A percentile compares a stretch with the other conserved stretches of the same genome.
phyloP scores from a whole-genome alignment of 257 asterid species.

The Linderniella brevidens region DNA sequence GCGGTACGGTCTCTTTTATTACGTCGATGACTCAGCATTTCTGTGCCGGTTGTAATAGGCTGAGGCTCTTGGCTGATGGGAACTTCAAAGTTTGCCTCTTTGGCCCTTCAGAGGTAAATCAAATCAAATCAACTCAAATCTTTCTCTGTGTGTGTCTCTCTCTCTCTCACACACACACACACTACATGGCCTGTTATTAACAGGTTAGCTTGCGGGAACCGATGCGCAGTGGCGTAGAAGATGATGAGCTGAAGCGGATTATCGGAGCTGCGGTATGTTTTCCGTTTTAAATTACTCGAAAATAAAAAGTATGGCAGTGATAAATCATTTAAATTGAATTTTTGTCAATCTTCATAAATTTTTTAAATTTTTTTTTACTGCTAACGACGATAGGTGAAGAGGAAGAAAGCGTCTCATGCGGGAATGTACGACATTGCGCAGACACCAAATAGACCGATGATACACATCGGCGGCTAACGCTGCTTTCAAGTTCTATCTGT shows the following conservation, averaged over 20 bases:
- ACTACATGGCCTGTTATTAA: neutral
- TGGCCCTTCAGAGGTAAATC: slow-evolving; percentile 87
- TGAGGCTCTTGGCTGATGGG: slow-evolving; percentile 91
- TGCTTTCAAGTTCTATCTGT: neutral
- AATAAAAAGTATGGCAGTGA: no score
- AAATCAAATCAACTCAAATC: neutral
- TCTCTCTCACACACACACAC: neutral
- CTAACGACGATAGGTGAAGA: slow-evolving; percentile 40
- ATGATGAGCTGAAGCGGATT: slow-evolving; percentile 58
- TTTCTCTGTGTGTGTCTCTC: neutral
- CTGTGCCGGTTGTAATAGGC: slow-evolving; percentile 91
- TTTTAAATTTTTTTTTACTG: neutral
- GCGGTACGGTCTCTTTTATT: slow-evolving; percentile 84
- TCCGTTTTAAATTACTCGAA: no score
- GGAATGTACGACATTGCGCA: slow-evolving; percentile 89
- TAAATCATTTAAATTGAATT: no score
- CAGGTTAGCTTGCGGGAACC: slow-evolving; percentile 99
- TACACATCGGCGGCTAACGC: slow-evolving; percentile 80
- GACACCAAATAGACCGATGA: slow-evolving; percentile 94
- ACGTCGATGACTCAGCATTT: slow-evolving; percentile 97
- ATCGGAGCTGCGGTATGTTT: slow-evolving; percentile 62
- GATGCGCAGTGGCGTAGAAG: slow-evolving; percentile 59
- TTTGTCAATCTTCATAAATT: no score
- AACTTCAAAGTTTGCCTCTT: slow-evolving; percentile 97
- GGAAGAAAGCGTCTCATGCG: slow-evolving; percentile 93